phyloP scores from a whole-genome alignment of 306 rosid species.

The Trifolium subterraneum region DNA sequence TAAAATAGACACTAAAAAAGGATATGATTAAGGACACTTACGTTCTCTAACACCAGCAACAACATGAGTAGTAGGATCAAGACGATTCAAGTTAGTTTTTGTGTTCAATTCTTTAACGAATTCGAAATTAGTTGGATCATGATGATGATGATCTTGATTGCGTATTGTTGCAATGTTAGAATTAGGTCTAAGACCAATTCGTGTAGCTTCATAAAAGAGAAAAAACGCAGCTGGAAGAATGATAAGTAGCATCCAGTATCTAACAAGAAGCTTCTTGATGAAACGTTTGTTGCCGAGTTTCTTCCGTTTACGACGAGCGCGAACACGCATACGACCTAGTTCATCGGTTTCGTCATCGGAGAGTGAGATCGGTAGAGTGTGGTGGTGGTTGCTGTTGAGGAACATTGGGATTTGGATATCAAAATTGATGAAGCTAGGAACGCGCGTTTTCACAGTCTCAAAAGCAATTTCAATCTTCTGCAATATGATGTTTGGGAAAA shows the following conservation, averaged over 20 bases:
- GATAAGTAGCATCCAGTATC: conserved; percentile 73
- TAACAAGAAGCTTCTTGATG: conserved; percentile 56
- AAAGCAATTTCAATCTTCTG: too few species aligned
- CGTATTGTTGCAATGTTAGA: background rate
- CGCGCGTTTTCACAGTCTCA: too few species aligned
- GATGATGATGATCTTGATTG: conserved; percentile 16
- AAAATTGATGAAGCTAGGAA: background rate
- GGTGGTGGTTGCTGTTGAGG: conserved; percentile 49
- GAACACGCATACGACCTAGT: conserved; percentile 71
- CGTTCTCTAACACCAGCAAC: conserved; percentile 81
- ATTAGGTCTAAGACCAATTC: conserved; percentile 53
- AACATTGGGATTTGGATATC: conserved; percentile 50
- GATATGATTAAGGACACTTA: conserved; percentile 53
- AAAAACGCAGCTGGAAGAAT: conserved; percentile 61
- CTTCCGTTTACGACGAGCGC: conserved; percentile 79
- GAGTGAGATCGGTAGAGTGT: conserved; percentile 60
- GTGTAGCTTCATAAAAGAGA: conserved; percentile 65
- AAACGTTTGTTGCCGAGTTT: conserved; percentile 58
- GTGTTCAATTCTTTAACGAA: conserved; percentile 41
- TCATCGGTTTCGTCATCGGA: conserved; percentile 84
- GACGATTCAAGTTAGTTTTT: conserved; percentile 73
- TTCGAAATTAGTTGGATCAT: conserved; percentile 27
- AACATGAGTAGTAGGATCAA: conserved; percentile 73
- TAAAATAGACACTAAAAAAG: background rate
- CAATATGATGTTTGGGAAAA: too few species aligned